A percentile compares a stretch with the other conserved stretches of the same genome.
phyloP scores from a whole-genome alignment of 2,329 filamentous ascomycete species.

The Trichophyton verrucosum region DNA sequence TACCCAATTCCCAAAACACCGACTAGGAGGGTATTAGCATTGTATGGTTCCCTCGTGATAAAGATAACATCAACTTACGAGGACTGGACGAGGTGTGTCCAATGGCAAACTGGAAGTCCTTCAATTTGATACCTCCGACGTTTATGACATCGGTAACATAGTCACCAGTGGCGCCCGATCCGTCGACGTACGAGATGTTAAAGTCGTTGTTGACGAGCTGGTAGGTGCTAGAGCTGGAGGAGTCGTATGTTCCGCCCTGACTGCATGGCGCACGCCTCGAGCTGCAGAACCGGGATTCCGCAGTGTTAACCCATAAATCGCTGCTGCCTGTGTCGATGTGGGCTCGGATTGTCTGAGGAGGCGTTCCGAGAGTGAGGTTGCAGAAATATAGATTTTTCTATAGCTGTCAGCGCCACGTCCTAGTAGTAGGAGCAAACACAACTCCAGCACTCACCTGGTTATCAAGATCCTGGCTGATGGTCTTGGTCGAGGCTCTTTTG shows the following conservation, averaged over 20 bases:
- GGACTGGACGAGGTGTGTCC: slow-evolving; percentile 43
- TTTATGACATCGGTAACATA: slow-evolving; percentile 64
- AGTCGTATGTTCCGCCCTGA: slow-evolving; percentile 52
- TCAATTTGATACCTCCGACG: slow-evolving; percentile 39
- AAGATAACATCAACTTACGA: slow-evolving; percentile 3
- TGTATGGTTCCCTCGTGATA: background rate
- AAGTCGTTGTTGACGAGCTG: slow-evolving; percentile 61
- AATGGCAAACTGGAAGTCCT: slow-evolving; percentile 47
- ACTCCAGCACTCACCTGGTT: slow-evolving; percentile 36
- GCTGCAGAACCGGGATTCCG: slow-evolving; percentile 48
- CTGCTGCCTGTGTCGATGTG: slow-evolving; percentile 53
- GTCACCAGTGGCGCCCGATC: slow-evolving; percentile 62
- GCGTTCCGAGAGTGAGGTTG: slow-evolving; percentile 47
- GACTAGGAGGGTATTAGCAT: slow-evolving; percentile 31
- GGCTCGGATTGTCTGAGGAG: slow-evolving; percentile 41
- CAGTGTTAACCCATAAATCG: slow-evolving; percentile 55
- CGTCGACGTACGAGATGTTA: slow-evolving; percentile 80
- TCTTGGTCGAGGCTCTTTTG: slow-evolving; percentile 25
- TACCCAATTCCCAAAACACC: slow-evolving; percentile 85
- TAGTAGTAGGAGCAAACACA: background rate
- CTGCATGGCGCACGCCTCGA: slow-evolving; percentile 41
- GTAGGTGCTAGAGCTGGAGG: slow-evolving; percentile 65
- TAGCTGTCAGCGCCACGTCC: background rate
- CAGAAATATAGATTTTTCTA: slow-evolving; percentile 46
- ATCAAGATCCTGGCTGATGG: slow-evolving; percentile 38